Conservation (phyloP, 2,329 filamentous ascomycete genomes). For the Cordyceps tenuipes region DNA sequence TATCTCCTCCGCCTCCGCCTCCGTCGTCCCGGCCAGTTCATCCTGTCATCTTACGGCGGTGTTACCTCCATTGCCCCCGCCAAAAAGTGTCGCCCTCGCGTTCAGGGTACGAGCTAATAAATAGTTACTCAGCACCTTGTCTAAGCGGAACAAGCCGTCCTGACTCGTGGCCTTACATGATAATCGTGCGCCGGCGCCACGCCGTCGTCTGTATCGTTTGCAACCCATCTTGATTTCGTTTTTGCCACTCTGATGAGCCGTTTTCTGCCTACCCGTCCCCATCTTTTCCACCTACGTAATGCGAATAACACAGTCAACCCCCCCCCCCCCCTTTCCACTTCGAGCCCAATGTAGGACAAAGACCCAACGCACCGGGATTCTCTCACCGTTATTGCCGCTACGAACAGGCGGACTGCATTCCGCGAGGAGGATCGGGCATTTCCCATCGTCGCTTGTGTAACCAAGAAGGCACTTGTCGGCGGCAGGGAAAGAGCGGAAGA, state of each 20-base stretch:
- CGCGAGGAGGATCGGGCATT: too few species aligned
- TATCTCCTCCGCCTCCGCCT: background rate
- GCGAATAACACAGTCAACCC: background rate
- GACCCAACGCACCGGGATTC: too few species aligned
- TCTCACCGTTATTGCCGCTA: background rate
- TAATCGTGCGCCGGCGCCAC: background rate
- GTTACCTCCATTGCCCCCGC: background rate
- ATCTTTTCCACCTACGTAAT: background rate
- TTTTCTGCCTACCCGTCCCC: background rate
- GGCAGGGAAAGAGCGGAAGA: too few species aligned
- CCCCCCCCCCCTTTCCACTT: background rate
- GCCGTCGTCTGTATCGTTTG: background rate
- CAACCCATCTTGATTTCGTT: background rate
- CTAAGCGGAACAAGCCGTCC: background rate
- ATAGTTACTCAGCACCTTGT: background rate
- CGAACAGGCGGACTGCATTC: too few species aligned
- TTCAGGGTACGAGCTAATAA: too few species aligned
- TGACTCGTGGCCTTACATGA: background rate
- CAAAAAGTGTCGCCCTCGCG: background rate
- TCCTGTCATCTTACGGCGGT: constrained; percentile 2
- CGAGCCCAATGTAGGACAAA: background rate
- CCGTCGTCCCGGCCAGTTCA: background rate
- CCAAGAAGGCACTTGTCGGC: too few species aligned
- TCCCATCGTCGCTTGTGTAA: too few species aligned
- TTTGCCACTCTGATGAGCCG: background rate